These are phyloP conservation scores for Ustilago lituana DNA, from an alignment of 1,284 basidiomycete genomes.

Conservation along the genomic window DNA sequence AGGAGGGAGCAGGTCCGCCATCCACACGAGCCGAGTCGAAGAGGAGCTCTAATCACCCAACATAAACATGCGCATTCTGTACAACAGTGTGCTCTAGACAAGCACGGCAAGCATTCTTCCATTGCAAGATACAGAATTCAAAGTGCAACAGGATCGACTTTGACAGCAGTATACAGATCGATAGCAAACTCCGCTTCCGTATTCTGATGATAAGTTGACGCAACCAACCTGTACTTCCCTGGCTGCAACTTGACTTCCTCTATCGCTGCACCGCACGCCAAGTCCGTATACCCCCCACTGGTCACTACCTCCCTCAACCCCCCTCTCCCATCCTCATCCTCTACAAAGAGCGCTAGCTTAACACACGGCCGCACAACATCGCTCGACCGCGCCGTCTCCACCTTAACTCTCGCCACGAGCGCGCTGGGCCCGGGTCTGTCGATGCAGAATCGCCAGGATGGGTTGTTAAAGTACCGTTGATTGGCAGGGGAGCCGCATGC, in stretches of 20 bases:
- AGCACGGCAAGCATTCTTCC: too few species aligned
- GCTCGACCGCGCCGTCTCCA: neutral
- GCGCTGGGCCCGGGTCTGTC: constrained; percentile 1
- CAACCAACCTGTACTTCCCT: constrained; percentile 31
- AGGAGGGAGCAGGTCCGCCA: neutral
- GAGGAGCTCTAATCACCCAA: too few species aligned
- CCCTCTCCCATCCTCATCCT: neutral
- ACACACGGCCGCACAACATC: constrained; percentile 19
- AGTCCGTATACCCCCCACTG: constrained; percentile 40
- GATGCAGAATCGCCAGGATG: constrained; percentile 73
- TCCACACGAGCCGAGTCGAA: too few species aligned
- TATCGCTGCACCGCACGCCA: constrained; percentile 33
- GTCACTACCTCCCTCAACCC: constrained; percentile 18
- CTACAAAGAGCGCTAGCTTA: constrained; percentile 25
- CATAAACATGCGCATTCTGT: too few species aligned
- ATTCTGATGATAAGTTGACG: constrained; percentile 30
- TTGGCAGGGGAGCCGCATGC: constrained; percentile 77
- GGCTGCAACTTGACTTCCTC: constrained; percentile 13
- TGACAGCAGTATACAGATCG: constrained; percentile 38
- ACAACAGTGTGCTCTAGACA: too few species aligned
- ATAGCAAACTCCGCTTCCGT: constrained; percentile 26
- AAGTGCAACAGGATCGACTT: constrained; percentile 15
- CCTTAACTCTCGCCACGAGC: constrained; percentile 7
- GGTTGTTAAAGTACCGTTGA: constrained; percentile 75
- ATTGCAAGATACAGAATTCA: too few species aligned